A percentile compares a stretch with the other conserved stretches of the same genome.
These are phyloP conservation scores for Aureobasidium sp. DNA, from an alignment of 2,329 filamentous ascomycete species.

Conservation along the genomic window DNA sequence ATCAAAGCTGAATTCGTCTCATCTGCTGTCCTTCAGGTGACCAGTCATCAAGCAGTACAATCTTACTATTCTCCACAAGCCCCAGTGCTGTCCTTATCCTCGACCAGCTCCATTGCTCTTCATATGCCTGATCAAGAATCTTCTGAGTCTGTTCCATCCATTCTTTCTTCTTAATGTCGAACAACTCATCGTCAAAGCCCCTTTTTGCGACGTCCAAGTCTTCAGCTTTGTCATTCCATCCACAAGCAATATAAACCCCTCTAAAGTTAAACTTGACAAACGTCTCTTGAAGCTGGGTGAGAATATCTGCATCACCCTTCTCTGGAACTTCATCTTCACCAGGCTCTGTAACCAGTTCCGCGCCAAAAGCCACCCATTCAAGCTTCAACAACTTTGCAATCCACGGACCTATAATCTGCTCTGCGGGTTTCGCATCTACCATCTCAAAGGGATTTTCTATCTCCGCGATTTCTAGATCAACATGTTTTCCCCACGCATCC, in stretches of 20 bases:
- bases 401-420: neutral
- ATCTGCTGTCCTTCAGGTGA: too few relatives aligned
- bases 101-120: neutral
- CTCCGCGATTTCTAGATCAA: neutral
- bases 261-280: neutral
- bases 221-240: conserved; percentile 12
- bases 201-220: neutral
- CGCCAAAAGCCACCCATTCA: neutral
- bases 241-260: neutral
- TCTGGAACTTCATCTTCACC: neutral
- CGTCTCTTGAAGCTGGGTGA: neutral
- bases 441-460: neutral
- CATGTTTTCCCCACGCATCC: neutral
- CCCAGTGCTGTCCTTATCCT: too few relatives aligned
- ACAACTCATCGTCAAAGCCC: neutral
- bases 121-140: neutral
- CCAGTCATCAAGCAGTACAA: too few relatives aligned
- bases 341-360: neutral
- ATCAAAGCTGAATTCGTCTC: too few relatives aligned
- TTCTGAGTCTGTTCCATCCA: neutral
- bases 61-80: too few relatives aligned
- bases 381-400: neutral
- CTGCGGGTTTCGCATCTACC: neutral
- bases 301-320: neutral
- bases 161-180: neutral